Base-by-base conservation (phyloP, 139 green algal genomes). In the Micromonas commoda region DNA sequence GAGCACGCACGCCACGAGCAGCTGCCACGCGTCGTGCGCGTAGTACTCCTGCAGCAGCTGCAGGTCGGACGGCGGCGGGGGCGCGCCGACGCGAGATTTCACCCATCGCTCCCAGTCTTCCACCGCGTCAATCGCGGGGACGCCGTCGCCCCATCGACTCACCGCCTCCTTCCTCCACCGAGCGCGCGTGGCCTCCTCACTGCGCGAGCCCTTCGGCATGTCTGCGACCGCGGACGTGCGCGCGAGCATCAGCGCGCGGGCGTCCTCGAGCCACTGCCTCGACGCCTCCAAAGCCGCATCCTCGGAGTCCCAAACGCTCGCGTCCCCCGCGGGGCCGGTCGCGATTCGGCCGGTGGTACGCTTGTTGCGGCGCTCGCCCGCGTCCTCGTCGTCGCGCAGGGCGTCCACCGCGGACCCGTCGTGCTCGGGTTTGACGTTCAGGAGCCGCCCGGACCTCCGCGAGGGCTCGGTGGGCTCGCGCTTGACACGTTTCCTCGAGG, bases 31-130 rank as follows among this genome's bases (percentile, higher is more conserved):
- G 72, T 83, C 79, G 79, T 80, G 72, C 28, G 72, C 73, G 53
- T 83, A 83, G 53, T 80, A 83, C 52, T 83, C 79, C 66, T 83
- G 79, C 38, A 83, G 57, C 6, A 83, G 66, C 57, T 33, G 16
- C 31, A 63, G 39, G 1, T 72, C 32, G 24, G 16, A 37, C 71
- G 53, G 28, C 2, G 71, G 71, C 29, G 71, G 71, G 3, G 71
- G 71, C 2, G 45, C 52, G 1, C 52, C 53, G 3, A 69, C 16
- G 28, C 71, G 29, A 9, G 52, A 69, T n/a, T n/a, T 68, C 9
- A 77, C 71, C 4, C 28, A 77, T 23, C 5, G 13, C 33, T 77
- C 32, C 71, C 71, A 77, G 3, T 77, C 71, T 1, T 24, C 1
- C 28, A 77, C 53, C 4, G 70, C 39, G 1, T 76, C 70, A 5